Base-by-base conservation (phyloP, 2,329 filamentous ascomycete genomes). In the Pleoardoris graminearum region DNA sequence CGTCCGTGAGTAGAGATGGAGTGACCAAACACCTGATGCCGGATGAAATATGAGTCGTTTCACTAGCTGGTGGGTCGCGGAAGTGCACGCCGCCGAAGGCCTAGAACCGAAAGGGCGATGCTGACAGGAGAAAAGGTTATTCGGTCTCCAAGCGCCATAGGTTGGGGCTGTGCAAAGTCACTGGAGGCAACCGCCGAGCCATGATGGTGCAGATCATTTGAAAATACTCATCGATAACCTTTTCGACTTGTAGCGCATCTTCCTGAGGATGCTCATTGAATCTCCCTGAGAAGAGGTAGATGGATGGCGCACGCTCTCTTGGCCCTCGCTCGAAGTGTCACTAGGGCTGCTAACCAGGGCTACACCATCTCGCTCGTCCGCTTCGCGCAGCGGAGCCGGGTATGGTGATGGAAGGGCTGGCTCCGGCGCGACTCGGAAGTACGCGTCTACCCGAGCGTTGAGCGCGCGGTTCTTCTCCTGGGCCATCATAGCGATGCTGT, bases 381-480 rank as follows among this genome's bases (percentile, higher is more conserved):
- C 65, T 42, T 72, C 69, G 17, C 53, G 65, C 25, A 67, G 38
- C 11, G 62, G 56, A 21, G 50, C 55, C 32, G 67, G 65, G 42
- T 68, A 68, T 1, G 63, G 57, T 4, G 60, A 44, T 33, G 60
- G 60, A n/a, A 60, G 50, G 19, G 65, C 60, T 6, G 61, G 59
- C 54, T 60, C 55, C 17, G 61, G 53, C 32, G 68, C 60, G 38
- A 69, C 49, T n/a, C 54, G 63, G 54, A 75, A 69, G 66, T 75
- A 75, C 19, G 70, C 66, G 41, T 74, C 71, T n/a, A 75, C 64
- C 16, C 71, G 60, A 23, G 69, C 67, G 58, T 72, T 74, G 66
- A 72, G 72, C 8, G 72, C 72, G 19, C 68, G 62, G 58, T 73
- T 74, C 67, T 72, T 73, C 64, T 73, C 72, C 7, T 68, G 67